Evolutionary conservation across 1,139 yeast genomes (phyloP).

Genomic region (Geotrichum aggregatum): DNA sequence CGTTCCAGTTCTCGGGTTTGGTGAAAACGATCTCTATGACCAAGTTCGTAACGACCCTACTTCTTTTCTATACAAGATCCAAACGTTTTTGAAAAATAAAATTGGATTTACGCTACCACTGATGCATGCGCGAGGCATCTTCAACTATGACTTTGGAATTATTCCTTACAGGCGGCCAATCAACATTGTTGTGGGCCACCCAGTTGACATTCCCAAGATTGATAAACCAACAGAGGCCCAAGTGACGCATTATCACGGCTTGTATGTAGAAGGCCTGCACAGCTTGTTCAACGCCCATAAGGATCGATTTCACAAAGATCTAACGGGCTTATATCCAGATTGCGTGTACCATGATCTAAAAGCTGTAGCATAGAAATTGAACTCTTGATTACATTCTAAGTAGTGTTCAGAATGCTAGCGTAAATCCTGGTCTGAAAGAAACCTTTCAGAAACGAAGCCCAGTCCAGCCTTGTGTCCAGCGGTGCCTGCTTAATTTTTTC

Average conservation of each 20-base stretch:
- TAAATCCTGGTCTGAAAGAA: background rate
- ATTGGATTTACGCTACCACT: slow-evolving; percentile 86
- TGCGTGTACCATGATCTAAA: slow-evolving; percentile 16
- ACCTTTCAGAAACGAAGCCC: background rate
- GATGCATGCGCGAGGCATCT: slow-evolving; percentile 87
- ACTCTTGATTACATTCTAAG: too few relatives aligned
- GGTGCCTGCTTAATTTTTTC: too few relatives aligned
- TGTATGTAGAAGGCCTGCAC: slow-evolving; percentile 65
- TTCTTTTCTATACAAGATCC: slow-evolving; percentile 55
- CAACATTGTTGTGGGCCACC: slow-evolving; percentile 68
- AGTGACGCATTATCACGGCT: slow-evolving; percentile 66
- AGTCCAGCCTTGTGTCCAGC: background rate
- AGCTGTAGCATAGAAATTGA: slow-evolving; percentile 9
- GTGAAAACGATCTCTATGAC: slow-evolving; percentile 79
- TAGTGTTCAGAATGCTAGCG: background rate
- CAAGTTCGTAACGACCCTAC: slow-evolving; percentile 53
- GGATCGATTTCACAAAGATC: slow-evolving; percentile 35
- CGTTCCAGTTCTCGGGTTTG: slow-evolving; percentile 90
- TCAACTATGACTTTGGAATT: slow-evolving; percentile 87
- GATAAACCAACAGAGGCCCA: slow-evolving; percentile 46
- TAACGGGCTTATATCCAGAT: slow-evolving; percentile 13
- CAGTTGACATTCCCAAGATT: slow-evolving; percentile 62
- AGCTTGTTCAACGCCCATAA: slow-evolving; percentile 69
- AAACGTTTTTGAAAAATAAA: slow-evolving; percentile 62
- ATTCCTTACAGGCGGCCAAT: slow-evolving; percentile 82